Percentiles rank a stretch among this genome's conserved stretches.
These are phyloP conservation scores for Emericellopsis terricola DNA, from an alignment of 495 filamentous ascomycete species.

Conservation along the genomic window DNA sequence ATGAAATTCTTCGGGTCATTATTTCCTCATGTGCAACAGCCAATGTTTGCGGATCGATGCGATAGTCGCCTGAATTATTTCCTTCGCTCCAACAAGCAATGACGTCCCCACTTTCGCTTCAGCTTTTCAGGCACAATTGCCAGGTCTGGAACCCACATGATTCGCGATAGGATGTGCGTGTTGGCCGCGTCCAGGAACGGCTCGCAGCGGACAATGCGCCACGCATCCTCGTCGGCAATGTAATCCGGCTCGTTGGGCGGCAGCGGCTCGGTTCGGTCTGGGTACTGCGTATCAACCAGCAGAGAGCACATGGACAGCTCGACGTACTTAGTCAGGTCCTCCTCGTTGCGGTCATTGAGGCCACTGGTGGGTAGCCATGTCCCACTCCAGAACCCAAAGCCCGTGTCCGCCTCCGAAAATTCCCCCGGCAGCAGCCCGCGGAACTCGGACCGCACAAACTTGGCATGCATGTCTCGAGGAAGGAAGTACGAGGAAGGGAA, in stretches of 20 bases:
- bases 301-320: conserved; percentile 61
- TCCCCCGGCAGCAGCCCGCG: conserved; percentile 78
- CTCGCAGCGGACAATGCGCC: conserved; percentile 58
- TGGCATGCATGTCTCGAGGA: conserved; percentile 58
- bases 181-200: conserved; percentile 63
- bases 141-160: conserved; percentile 69
- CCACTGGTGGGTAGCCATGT: conserved; percentile 66
- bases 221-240: conserved; percentile 43
- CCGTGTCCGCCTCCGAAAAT: conserved; percentile 51
- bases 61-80: too few species aligned
- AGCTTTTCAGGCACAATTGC: conserved; percentile 48
- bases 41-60: too few species aligned
- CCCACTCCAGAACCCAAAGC: conserved; percentile 48
- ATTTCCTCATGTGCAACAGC: too few species aligned
- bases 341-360: conserved; percentile 84
- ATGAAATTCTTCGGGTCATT: not conserved
- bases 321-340: conserved; percentile 77
- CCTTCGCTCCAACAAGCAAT: conserved; percentile 56
- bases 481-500: conserved; percentile 90
- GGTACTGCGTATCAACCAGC: conserved; percentile 75
- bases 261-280: conserved; percentile 23
- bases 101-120: conserved; percentile 59
- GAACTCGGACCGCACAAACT: conserved; percentile 83
- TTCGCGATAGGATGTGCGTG: conserved; percentile 56
- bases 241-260: conserved; percentile 57